Conservation (phyloP, 1,284 basidiomycete genomes). For the Fistulinella cinereoalba region DNA sequence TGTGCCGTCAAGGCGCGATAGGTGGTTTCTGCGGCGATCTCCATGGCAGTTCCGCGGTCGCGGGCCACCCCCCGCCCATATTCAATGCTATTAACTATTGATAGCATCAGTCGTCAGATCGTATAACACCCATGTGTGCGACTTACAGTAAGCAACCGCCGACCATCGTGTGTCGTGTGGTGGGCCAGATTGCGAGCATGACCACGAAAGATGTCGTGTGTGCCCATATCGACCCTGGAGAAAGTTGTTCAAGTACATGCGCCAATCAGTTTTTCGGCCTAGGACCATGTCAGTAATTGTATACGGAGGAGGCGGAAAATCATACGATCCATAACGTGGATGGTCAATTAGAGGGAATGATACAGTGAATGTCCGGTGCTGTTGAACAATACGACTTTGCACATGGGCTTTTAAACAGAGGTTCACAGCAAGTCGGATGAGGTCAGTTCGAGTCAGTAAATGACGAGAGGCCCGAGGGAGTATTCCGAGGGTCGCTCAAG, state of each 20-base stretch:
- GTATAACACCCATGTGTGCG: not conserved
- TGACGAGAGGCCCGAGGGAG: constrained; percentile 18
- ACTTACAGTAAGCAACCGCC: constrained; percentile 31
- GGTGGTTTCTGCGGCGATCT: constrained; percentile 28
- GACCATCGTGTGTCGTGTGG: constrained; percentile 26
- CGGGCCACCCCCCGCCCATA: constrained; percentile 29
- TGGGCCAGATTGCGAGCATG: constrained; percentile 22
- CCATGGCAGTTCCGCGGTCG: constrained; percentile 34
- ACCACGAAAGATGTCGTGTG: constrained; percentile 26
- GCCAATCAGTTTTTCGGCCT: constrained; percentile 27
- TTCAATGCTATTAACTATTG: constrained; percentile 28
- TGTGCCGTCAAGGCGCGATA: constrained; percentile 24
- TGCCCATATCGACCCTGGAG: constrained; percentile 33
- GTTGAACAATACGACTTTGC: not conserved
- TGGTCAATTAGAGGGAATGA: constrained; percentile 7
- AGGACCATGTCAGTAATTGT: too few species aligned
- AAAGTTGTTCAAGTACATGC: constrained; percentile 30
- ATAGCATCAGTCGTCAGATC: constrained; percentile 3
- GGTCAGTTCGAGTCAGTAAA: constrained; percentile 29
- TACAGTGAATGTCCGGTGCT: constrained; percentile 3
- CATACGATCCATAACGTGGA: too few species aligned
- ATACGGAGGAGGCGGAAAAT: too few species aligned
- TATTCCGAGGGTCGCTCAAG: constrained; percentile 6
- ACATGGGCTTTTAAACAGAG: constrained; percentile 24
- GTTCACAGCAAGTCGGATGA: constrained; percentile 24